Percentiles rank a stretch among this genome's conserved stretches.
Conservation (phyloP, 2,329 filamentous ascomycete species). For the Xylaria sp. region DNA sequence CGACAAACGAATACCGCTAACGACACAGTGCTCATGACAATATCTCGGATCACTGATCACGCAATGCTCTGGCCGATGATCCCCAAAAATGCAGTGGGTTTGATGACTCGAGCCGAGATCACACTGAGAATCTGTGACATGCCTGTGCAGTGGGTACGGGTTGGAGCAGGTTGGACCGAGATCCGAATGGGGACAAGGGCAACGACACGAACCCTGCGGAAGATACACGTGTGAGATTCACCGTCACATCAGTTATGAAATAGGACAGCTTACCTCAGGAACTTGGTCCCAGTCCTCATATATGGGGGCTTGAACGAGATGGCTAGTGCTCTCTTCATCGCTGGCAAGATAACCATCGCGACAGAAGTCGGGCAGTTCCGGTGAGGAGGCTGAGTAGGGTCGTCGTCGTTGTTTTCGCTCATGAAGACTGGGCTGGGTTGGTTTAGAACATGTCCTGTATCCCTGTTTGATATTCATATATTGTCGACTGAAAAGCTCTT, state of each 20-base stretch:
- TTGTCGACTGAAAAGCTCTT: slow-evolving; percentile 16
- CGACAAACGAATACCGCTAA: neutral
- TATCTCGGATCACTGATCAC: slow-evolving; percentile 35
- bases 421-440: neutral
- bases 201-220: slow-evolving; percentile 34
- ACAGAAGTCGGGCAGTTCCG: neutral
- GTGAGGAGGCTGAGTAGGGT: neutral
- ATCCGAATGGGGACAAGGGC: slow-evolving; percentile 38
- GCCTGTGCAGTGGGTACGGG: slow-evolving; percentile 39
- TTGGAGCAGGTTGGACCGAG: slow-evolving; percentile 40
- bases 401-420: neutral
- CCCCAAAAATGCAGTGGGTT: slow-evolving; percentile 44
- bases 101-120: slow-evolving; percentile 37
- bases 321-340: slow-evolving; percentile 10
- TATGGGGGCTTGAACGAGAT: neutral
- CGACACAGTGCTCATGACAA: slow-evolving; percentile 33
- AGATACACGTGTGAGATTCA: slow-evolving; percentile 15
- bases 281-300: neutral
- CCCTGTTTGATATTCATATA: slow-evolving; percentile 9
- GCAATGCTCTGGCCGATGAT: slow-evolving; percentile 36
- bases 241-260: neutral
- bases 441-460: neutral
- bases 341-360: neutral
- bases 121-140: slow-evolving; percentile 41
- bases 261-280: slow-evolving; percentile 4